These are phyloP conservation scores for Phyllachora maydis DNA, from an alignment of 2,329 filamentous ascomycete species.

Conservation along the genomic window DNA sequence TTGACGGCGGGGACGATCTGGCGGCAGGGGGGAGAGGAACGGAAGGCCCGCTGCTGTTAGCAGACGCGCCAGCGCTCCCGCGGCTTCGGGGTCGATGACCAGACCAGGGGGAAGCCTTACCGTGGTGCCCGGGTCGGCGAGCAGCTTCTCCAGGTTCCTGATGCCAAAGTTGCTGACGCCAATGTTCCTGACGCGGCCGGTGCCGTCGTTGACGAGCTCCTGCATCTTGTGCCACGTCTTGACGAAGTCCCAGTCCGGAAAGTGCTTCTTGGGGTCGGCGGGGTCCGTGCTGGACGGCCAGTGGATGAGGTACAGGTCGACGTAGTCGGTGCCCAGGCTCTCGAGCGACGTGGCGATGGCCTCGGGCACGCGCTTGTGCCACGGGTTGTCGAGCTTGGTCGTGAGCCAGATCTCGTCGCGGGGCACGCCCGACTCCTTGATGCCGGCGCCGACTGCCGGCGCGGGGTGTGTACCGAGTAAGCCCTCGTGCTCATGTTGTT, in stretches of 20 bases:
- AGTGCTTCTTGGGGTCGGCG: constrained; percentile 41
- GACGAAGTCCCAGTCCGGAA: constrained; percentile 61
- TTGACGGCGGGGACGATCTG: constrained; percentile 47
- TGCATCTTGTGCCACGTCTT: constrained; percentile 61
- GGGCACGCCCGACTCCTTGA: constrained; percentile 41
- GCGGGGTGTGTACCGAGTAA: too few species aligned
- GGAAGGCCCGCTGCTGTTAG: neutral
- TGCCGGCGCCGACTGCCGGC: constrained; percentile 46
- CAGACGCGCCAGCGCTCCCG: neutral
- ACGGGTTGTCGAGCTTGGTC: constrained; percentile 67
- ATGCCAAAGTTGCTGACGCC: constrained; percentile 78
- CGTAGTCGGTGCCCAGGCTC: constrained; percentile 40
- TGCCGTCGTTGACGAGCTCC: constrained; percentile 43
- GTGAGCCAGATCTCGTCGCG: constrained; percentile 50
- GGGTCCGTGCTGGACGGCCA: constrained; percentile 48
- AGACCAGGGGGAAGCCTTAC: constrained; percentile 13
- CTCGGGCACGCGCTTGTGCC: constrained; percentile 48
- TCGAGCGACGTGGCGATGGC: constrained; percentile 38
- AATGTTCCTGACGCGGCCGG: constrained; percentile 59
- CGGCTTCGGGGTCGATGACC: neutral
- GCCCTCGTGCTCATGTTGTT: too few species aligned
- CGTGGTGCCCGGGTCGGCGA: constrained; percentile 43
- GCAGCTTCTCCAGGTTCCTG: constrained; percentile 56
- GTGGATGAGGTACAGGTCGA: constrained; percentile 54
- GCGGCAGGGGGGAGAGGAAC: neutral